Percentiles rank a stretch among this genome's conserved stretches.
phyloP scores from a whole-genome alignment of 352 stramenopile species.

The Phytophthora ramorum region DNA sequence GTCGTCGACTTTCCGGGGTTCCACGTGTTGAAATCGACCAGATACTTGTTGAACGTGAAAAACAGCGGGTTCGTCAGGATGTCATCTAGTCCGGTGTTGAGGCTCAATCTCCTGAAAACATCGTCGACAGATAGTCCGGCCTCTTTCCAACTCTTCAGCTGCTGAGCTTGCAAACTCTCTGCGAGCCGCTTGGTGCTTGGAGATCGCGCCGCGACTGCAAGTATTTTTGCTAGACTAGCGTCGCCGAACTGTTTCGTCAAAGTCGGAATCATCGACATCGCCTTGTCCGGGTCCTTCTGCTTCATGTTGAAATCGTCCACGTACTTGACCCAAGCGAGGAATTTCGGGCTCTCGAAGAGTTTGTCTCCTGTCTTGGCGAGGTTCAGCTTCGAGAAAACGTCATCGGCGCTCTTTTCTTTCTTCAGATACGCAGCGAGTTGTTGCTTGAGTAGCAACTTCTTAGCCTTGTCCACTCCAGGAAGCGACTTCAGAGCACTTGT shows the following conservation, averaged over 20 bases:
- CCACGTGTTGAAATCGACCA: constrained; percentile 7
- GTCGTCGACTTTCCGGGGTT: background rate
- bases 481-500: background rate
- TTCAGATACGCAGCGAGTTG: background rate
- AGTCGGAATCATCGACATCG: constrained; percentile 1
- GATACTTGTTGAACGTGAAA: constrained; percentile 2
- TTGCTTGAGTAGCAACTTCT: background rate
- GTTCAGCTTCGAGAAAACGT: too few relatives aligned
- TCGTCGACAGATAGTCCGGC: background rate
- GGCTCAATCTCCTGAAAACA: background rate
- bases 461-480: background rate
- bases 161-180: background rate
- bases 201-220: background rate
- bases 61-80: background rate
- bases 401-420: background rate
- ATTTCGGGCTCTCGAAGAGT: too few relatives aligned
- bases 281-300: constrained; percentile 1
- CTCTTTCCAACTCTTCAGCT: background rate
- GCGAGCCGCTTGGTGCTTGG: constrained; percentile 1
- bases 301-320: constrained; percentile 8
- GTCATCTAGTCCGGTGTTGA: background rate
- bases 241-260: background rate
- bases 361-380: too few relatives aligned
- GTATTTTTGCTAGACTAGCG: background rate
- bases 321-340: constrained; percentile 10